Base-by-base conservation (phyloP, 345 rosid species). In the Hevea brasiliensis region DNA sequence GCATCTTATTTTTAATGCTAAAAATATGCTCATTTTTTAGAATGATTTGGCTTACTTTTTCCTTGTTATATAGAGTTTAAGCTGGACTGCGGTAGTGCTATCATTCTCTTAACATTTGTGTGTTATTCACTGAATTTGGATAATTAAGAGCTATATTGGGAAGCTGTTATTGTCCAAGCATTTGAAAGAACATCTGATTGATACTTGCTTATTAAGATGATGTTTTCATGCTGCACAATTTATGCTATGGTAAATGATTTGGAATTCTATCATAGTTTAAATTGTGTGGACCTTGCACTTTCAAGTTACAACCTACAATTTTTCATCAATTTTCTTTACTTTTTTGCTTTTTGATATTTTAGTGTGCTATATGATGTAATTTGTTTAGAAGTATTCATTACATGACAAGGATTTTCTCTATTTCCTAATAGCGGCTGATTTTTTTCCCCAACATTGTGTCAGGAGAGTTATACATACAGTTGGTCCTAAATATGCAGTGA, bases 401-500 rank as follows among this genome's bases (percentile, higher is more conserved):
- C 48, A 12, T 53, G 42, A 61, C 26, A 26, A 58, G 18, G 40
- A 14, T 72, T 23, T 26, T 13, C 53, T 44, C 2, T 11, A 15
- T 20, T 3, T 54, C 11, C 18, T 32, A 23, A 23, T 61, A 26
- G n/a, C 6, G 8, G 42, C 73, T 62, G 7, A 40, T 35, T 48
- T 4, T 4, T n/a, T 15, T 26, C 0, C 23, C 44, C 21, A 41
- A 26, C 23, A 15, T 17, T 50, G 12, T 65, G 27, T 12, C 51
- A 80, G 83, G 83, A 72, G 71, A 75, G 68, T 80, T 68, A 89
- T 95, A 75, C 99, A 95, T 73, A 92, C 99, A 7, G 98, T 95
- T 74, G 99, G 99, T 57, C 99, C 99, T 59, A 95, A 92, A 80
- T 92, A 95, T 84, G 99, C 97, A 23, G 92, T 86, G 42, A 92